These are phyloP conservation scores for Kodamaea neixiangensis DNA, from an alignment of 805 yeast species.

Conservation along the genomic window DNA sequence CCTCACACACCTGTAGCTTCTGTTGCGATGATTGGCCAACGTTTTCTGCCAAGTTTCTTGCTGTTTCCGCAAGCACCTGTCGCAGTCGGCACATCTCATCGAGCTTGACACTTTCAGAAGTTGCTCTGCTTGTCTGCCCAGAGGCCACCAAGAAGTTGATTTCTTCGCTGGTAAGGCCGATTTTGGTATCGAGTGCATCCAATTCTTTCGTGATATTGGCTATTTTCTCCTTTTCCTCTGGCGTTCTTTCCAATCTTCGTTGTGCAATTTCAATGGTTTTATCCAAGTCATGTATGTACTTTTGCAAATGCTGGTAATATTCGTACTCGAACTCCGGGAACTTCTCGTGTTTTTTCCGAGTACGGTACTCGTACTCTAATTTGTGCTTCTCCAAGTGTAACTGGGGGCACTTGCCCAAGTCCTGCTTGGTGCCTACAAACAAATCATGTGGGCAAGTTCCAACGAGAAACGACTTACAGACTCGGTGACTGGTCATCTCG, in stretches of 20 bases:
- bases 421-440: constrained; percentile 79
- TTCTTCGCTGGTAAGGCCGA: constrained; percentile 70
- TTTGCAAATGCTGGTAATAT: constrained; percentile 49
- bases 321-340: constrained; percentile 55
- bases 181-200: constrained; percentile 60
- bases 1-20: constrained; percentile 84
- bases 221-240: constrained; percentile 67
- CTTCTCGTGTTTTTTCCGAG: constrained; percentile 40
- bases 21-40: constrained; percentile 87
- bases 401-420: constrained; percentile 76
- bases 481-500: constrained; percentile 47
- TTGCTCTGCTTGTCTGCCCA: constrained; percentile 52
- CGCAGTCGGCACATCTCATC: constrained; percentile 50
- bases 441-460: constrained; percentile 87
- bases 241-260: constrained; percentile 66
- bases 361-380: constrained; percentile 61
- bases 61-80: constrained; percentile 53
- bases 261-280: constrained; percentile 62
- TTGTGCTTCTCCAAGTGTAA: constrained; percentile 74
- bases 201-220: constrained; percentile 55
- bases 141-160: constrained; percentile 51
- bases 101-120: constrained; percentile 50
- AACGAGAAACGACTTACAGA: constrained; percentile 81
- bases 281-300: constrained; percentile 67
- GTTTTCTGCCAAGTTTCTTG: constrained; percentile 63